Evolutionary conservation across 2,329 filamentous ascomycete genomes (phyloP).

Genomic region (Hypoxylon sp.): DNA sequence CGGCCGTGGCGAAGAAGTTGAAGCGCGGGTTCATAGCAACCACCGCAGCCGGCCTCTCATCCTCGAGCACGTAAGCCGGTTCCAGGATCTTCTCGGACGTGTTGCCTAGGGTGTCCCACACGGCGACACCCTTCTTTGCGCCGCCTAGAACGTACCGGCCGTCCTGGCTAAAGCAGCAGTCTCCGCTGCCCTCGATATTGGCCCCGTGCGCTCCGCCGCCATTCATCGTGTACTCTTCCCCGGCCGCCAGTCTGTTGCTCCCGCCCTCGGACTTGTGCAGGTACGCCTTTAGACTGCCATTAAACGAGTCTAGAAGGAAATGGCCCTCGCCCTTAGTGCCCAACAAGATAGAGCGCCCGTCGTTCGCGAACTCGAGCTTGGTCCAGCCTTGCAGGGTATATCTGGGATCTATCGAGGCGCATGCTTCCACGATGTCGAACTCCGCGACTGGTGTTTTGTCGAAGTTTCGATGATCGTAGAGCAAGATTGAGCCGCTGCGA

Average conservation of each 20-base stretch:
- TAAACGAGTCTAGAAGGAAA: slow-evolving; percentile 93
- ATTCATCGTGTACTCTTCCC: slow-evolving; percentile 64
- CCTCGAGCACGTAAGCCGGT: slow-evolving; percentile 75
- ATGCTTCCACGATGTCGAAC: slow-evolving; percentile 81
- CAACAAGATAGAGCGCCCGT: slow-evolving; percentile 88
- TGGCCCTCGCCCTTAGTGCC: slow-evolving; percentile 89
- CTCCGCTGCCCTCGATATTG: slow-evolving; percentile 74
- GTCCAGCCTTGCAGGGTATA: slow-evolving; percentile 83
- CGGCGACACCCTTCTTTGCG: slow-evolving; percentile 78
- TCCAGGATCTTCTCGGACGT: slow-evolving; percentile 71
- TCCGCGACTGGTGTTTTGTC: slow-evolving; percentile 90
- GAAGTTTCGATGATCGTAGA: slow-evolving; percentile 95
- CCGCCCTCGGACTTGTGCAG: slow-evolving; percentile 72
- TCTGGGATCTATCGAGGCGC: slow-evolving; percentile 65
- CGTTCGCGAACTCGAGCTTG: slow-evolving; percentile 94
- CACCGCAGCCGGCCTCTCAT: slow-evolving; percentile 78
- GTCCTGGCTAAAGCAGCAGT: slow-evolving; percentile 91
- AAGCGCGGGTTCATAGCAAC: slow-evolving; percentile 91
- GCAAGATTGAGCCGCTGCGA: slow-evolving; percentile 81
- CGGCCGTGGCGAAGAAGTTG: slow-evolving; percentile 92
- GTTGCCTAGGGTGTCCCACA: slow-evolving; percentile 84
- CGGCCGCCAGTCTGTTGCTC: slow-evolving; percentile 64
- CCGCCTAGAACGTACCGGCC: slow-evolving; percentile 90
- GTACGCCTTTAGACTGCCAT: slow-evolving; percentile 83
- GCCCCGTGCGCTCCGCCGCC: slow-evolving; percentile 62